Percentiles rank a stretch among this genome's conserved stretches.
Evolutionary conservation across 305 asterid species (phyloP).

Genomic region (Withania somnifera): DNA sequence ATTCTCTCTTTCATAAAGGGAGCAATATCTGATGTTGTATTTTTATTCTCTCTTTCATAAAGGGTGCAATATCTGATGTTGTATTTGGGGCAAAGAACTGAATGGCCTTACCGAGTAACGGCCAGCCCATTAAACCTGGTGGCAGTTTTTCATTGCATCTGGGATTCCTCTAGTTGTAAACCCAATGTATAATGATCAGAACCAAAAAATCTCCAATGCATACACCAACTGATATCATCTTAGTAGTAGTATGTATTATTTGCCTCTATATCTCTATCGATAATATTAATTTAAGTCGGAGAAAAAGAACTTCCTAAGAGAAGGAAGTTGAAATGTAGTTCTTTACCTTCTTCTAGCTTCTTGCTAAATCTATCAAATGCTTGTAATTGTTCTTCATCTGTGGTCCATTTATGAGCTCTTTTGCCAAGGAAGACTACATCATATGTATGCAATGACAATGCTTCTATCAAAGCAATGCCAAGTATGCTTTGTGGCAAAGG

Average conservation of each 20-base stretch:
- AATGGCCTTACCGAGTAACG: slow-evolving; percentile 60
- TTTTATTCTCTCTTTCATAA: slow-evolving; percentile 48
- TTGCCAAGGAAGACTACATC: slow-evolving; percentile 17
- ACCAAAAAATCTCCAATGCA: slow-evolving; percentile 16
- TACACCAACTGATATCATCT: slow-evolving; percentile 24
- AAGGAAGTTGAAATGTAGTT: too few species aligned
- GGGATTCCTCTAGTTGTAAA: slow-evolving; percentile 50
- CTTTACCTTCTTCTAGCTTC: background rate
- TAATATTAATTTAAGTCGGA: too few species aligned
- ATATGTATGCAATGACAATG: slow-evolving; percentile 60
- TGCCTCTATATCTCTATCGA: too few species aligned
- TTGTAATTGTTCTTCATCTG: background rate
- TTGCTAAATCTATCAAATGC: background rate
- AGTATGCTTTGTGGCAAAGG: slow-evolving; percentile 71
- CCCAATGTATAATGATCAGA: slow-evolving; percentile 16
- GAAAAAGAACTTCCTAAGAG: too few species aligned
- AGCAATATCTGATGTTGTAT: too few species aligned
- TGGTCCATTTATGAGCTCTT: background rate
- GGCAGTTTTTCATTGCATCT: slow-evolving; percentile 48
- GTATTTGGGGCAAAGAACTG: slow-evolving; percentile 42
- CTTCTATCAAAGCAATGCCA: slow-evolving; percentile 62
- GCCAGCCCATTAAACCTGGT: slow-evolving; percentile 91
- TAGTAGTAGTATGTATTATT: too few species aligned
- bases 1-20: too few species aligned
- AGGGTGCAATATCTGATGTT: slow-evolving; percentile 42